These are phyloP conservation scores for Trypanosoma cruzi DNA, from an alignment of 208 protist genomes.

Conservation along the genomic window DNA sequence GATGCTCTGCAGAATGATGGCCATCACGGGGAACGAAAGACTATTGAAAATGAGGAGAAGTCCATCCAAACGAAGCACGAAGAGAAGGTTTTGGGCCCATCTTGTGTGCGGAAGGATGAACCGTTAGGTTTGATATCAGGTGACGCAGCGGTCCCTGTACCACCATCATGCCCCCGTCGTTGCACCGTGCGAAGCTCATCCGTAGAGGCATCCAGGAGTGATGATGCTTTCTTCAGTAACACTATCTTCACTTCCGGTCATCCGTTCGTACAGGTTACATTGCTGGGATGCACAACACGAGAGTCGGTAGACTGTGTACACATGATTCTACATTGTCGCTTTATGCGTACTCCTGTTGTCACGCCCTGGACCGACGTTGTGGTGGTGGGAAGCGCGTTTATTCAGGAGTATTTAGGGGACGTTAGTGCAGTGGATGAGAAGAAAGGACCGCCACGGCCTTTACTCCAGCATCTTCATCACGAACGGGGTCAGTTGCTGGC, in stretches of 20 bases:
- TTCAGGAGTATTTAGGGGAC: constrained; percentile 24
- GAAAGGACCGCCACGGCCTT: neutral
- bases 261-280: constrained; percentile 50
- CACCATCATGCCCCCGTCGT: neutral
- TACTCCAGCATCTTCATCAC: constrained; percentile 4
- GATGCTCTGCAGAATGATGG: neutral
- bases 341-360: constrained; percentile 54
- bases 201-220: neutral
- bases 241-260: constrained; percentile 26
- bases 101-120: neutral
- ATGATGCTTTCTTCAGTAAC: neutral
- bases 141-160: neutral
- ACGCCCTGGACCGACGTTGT: constrained; percentile 70
- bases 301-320: constrained; percentile 38
- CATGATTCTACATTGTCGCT: constrained; percentile 49
- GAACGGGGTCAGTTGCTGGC: constrained; percentile 1
- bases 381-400: constrained; percentile 56
- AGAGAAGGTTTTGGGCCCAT: neutral
- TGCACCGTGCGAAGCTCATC: neutral
- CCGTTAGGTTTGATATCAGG: neutral
- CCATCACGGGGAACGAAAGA: neutral
- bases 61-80: neutral
- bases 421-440: neutral
- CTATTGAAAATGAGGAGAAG: neutral
- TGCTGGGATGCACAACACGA: constrained; percentile 51